Evolutionary conservation across 2,329 filamentous ascomycete species (phyloP).

Genomic region (Chaetoscypha palmicola): DNA sequence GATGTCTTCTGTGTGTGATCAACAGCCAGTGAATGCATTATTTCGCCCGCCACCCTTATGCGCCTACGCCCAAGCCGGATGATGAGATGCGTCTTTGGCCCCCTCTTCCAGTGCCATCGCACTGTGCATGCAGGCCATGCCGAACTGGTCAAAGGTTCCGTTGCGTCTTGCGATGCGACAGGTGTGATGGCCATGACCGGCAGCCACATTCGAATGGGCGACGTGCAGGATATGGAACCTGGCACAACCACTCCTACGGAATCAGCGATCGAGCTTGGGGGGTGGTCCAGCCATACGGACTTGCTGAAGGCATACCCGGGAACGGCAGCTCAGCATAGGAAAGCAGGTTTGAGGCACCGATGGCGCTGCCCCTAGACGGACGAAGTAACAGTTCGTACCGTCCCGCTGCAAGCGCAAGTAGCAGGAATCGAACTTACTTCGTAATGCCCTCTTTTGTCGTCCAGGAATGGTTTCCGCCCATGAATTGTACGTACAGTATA

Average conservation of each 20-base stretch:
- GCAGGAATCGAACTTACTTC: no score
- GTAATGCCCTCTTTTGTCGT: no score
- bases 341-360: background rate
- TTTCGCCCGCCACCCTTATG: background rate
- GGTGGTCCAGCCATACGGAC: background rate
- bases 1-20: background rate
- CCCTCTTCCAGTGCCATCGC: background rate
- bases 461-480: no score
- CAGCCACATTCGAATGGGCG: background rate
- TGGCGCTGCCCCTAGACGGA: no score
- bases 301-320: background rate
- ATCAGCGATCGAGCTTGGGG: background rate
- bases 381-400: no score
- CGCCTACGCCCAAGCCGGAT: background rate
- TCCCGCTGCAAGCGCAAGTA: no score
- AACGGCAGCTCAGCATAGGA: background rate
- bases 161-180: background rate
- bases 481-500: no score
- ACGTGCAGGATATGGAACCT: background rate
- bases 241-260: conserved; percentile 1
- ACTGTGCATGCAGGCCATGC: background rate
- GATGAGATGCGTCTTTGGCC: background rate
- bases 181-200: background rate
- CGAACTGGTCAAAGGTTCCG: background rate
- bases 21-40: no score